Conservation (phyloP, 2,329 filamentous ascomycete species). For the Graphilbum sp. region DNA sequence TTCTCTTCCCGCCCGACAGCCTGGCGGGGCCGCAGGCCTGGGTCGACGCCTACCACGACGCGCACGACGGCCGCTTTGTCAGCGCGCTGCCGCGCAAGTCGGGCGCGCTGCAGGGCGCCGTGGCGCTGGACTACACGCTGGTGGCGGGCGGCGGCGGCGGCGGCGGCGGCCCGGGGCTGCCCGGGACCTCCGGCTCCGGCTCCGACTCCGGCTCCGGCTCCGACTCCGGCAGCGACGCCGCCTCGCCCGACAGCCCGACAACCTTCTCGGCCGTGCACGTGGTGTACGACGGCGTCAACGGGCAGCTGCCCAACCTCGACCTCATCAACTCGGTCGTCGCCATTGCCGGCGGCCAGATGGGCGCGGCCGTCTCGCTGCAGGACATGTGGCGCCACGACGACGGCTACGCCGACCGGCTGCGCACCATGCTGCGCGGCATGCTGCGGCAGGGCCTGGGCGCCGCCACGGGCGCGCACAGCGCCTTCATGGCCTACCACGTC, state of each 20-base stretch:
- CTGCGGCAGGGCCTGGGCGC: slow-evolving; percentile 78
- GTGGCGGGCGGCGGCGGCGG: slow-evolving; percentile 25
- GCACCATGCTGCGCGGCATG: slow-evolving; percentile 87
- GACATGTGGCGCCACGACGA: slow-evolving; percentile 70
- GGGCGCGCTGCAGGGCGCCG: slow-evolving; percentile 77
- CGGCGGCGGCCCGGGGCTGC: not conserved
- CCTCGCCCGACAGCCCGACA: too few species aligned
- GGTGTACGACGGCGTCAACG: slow-evolving; percentile 89
- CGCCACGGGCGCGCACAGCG: slow-evolving; percentile 79
- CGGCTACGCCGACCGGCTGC: slow-evolving; percentile 68
- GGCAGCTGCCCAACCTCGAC: slow-evolving; percentile 87
- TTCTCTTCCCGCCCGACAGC: slow-evolving; percentile 78
- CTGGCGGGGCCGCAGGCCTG: slow-evolving; percentile 84
- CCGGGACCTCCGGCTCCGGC: not conserved
- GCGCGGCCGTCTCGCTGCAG: slow-evolving; percentile 68
- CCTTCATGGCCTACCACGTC: slow-evolving; percentile 94
- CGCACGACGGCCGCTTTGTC: slow-evolving; percentile 55
- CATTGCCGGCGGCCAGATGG: slow-evolving; percentile 84
- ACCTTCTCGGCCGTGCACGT: slow-evolving; percentile 82
- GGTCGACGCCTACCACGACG: slow-evolving; percentile 95
- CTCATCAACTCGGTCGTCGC: slow-evolving; percentile 85
- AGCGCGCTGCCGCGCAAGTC: slow-evolving; percentile 75
- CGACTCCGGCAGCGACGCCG: slow-evolving; percentile 21
- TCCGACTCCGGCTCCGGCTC: not conserved
- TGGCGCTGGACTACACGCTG: slow-evolving; percentile 86